phyloP scores from a whole-genome alignment of 495 filamentous ascomycete species.

The Lichina pygmaea region DNA sequence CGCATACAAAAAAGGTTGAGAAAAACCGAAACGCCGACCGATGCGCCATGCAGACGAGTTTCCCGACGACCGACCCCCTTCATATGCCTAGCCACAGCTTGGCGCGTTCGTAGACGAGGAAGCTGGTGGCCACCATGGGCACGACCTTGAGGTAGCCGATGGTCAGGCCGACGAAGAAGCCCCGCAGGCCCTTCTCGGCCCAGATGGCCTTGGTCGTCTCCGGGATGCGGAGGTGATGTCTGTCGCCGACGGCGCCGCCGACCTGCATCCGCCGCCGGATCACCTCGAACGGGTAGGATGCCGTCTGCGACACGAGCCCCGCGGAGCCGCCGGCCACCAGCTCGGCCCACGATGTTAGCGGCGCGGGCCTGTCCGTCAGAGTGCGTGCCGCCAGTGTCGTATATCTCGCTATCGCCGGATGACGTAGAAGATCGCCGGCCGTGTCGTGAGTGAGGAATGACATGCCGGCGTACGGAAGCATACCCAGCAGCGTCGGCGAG shows the following conservation, averaged over 20 bases:
- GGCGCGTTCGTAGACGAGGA: slow-evolving; percentile 13
- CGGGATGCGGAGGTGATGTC: slow-evolving; percentile 42
- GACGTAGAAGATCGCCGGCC: slow-evolving; percentile 51
- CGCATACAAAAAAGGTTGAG: neutral
- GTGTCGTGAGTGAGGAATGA: slow-evolving; percentile 96
- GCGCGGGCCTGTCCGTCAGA: slow-evolving; percentile 27
- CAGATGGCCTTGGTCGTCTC: slow-evolving; percentile 57
- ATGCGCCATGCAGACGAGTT: neutral
- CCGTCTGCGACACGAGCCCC: slow-evolving; percentile 69
- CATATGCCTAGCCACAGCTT: slow-evolving; percentile 2
- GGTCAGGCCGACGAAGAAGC: slow-evolving; percentile 78
- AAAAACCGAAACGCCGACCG: neutral
- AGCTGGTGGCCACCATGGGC: slow-evolving; percentile 64
- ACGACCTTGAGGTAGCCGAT: slow-evolving; percentile 91
- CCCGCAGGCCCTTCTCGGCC: slow-evolving; percentile 44
- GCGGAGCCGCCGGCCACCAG: slow-evolving; percentile 61
- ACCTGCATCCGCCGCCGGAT: slow-evolving; percentile 88
- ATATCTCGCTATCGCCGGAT: slow-evolving; percentile 31
- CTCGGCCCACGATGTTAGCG: slow-evolving; percentile 56
- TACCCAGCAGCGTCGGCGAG: slow-evolving; percentile 63
- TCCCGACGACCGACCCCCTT: neutral
- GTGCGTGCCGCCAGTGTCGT: slow-evolving; percentile 27
- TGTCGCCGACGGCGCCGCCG: slow-evolving; percentile 76
- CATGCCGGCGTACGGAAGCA: slow-evolving; percentile 88
- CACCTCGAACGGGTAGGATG: slow-evolving; percentile 80